Base-by-base conservation (phyloP, 306 rosid species). In the Comarum palustre region DNA sequence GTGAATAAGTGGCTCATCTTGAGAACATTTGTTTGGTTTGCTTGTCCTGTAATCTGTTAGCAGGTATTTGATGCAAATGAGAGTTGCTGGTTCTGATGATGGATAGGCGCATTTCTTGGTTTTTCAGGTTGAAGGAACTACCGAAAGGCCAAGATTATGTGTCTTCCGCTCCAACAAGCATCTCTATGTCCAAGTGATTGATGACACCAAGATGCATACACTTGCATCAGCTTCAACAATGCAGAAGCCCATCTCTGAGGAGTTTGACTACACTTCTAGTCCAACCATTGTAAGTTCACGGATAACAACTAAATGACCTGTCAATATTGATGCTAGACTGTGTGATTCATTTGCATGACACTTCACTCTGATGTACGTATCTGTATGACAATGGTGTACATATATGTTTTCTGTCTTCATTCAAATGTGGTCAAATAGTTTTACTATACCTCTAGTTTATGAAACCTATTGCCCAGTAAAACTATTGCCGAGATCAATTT, bases 141-240 rank as follows among this genome's bases (percentile, higher is more conserved):
- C 97, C 0, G 97, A 95, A 82, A 86, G 99, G 86, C 99, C 99
- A 64, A 83, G 99, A 79, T 75, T 95, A 78, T 78, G 89, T 15
- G 96, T 95, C 42, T 95, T 85, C 84, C 95, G 97, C 42, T 95
- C 99, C 79, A 90, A 95, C 87, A 90, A 95, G 78, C 99, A 95
- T 78, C 77, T 95, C 38, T 90, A 76, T 48, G 99, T 88, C 77
- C 99, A 95, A 83, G 99, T 95, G 79, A 95, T 95, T 50, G 99
- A 95, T 73, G 99, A 91, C 82, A 81, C 89, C 77, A 90, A 84
- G 62, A 95, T 91, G 97, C 96, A 87, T 67, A 95, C 99, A 0
- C 93, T 95, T 74, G 96, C 97, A 68, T 83, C 99, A 5, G 96
- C 83, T 85, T 95, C 99, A 25, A 95, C 99, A 22, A n/a, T 83